A percentile compares a stretch with the other conserved stretches of the same genome.
phyloP scores from a whole-genome alignment of 208 protist species.

The Leishmania amazonensis region DNA sequence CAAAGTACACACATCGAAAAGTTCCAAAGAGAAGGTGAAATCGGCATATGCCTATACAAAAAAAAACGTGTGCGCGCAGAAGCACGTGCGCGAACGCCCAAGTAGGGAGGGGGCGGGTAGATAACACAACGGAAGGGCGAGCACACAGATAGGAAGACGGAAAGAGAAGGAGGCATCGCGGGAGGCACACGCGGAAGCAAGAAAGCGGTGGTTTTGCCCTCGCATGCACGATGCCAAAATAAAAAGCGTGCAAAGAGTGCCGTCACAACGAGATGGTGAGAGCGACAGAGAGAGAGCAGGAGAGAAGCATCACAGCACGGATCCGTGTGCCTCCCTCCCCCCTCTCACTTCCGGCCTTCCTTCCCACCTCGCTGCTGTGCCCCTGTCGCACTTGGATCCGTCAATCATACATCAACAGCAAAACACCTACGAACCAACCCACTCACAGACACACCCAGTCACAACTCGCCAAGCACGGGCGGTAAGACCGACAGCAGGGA shows the following conservation, averaged over 20 bases:
- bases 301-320: not conserved
- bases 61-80: not conserved
- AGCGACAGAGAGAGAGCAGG: not conserved
- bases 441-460: not conserved
- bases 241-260: too few relatives aligned
- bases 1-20: constrained; percentile 5
- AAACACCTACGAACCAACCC: not conserved
- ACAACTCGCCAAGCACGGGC: not conserved
- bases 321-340: not conserved
- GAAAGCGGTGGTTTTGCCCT: not conserved
- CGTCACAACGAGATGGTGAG: not conserved
- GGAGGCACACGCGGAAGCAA: not conserved
- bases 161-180: not conserved
- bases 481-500: not conserved
- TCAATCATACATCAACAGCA: constrained; percentile 5
- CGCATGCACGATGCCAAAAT: too few relatives aligned
- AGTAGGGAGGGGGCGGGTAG: not conserved
- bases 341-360: not conserved
- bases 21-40: not conserved
- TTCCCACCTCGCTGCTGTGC: not conserved
- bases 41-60: not conserved
- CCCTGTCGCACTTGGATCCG: not conserved
- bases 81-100: not conserved
- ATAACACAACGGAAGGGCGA: not conserved
- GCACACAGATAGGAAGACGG: not conserved